Evolutionary conservation across 352 stramenopile species (phyloP), one percentile per base, ranked within the genome.

Genomic region (Phytopythium aichiense): DNA sequence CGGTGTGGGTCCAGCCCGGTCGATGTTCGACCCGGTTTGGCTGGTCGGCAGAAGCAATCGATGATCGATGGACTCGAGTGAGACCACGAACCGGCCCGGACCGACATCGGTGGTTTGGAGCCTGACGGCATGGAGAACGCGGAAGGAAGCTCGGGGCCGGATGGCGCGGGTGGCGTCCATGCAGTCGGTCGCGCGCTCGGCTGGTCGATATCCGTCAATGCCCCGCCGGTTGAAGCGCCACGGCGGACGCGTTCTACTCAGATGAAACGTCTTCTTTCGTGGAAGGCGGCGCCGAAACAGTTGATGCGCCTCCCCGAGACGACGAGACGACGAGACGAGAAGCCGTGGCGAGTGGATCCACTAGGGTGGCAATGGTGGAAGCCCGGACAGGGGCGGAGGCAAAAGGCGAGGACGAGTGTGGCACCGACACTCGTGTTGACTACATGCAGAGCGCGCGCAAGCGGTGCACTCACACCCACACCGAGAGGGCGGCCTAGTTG

Each of bases 401-500:
- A n/a, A n/a, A n/a, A n/a, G n/a, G n/a, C n/a, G n/a, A n/a, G n/a
- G n/a, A n/a, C n/a, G n/a, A n/a, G n/a, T n/a, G n/a, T n/a, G n/a
- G n/a, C n/a, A 31, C 28, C 28, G 28, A 31, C 28, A 43, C 37
- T 43, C 37, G 37, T 43, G 37, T 43, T 43, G 28, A 31, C 28
- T 31, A 31, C 28, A 31, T 31, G 35, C 11, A 42, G 40, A 23
- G 9, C 40, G 15, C 40, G 28, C 28, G 4, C 28, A 31, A 4
- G 28, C 28, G 28, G 28, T 5, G 1, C 2, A 31, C 38, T 22
- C 2, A n/a, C 35, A 12, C 35, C 11, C 35, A 28, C 11, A 18
- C 20, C 51, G 13, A 7, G 55, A 28, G 0, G 43, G 12, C 23
- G 45, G 30, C n/a, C 57, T 77, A 82, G 58, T 77, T 68, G 25